A percentile compares a stretch with the other conserved stretches of the same genome.
Conservation (phyloP, 805 yeast species). For the Brettanomyces sp. region DNA sequence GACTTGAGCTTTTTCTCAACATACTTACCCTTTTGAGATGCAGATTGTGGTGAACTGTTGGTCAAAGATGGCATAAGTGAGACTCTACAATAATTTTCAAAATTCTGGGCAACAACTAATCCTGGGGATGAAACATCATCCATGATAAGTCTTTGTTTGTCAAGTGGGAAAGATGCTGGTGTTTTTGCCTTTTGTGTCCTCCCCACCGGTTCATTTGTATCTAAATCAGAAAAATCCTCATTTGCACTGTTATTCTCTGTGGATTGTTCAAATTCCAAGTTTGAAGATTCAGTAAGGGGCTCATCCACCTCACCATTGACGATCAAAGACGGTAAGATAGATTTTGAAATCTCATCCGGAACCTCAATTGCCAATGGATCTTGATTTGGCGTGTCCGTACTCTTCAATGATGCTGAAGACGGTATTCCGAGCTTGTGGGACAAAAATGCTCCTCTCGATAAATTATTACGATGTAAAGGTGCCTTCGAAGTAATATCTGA, state of each 20-base stretch:
- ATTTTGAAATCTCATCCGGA: conserved; percentile 11
- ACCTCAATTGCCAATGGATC: neutral
- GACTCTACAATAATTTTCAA: conserved; percentile 28
- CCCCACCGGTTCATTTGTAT: neutral
- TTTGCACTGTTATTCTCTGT: neutral
- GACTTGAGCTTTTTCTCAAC: conserved; percentile 18
- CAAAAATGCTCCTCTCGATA: too few species aligned
- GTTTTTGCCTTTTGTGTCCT: neutral
- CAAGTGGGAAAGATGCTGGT: conserved; percentile 25
- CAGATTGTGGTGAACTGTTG: neutral
- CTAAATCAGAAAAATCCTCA: neutral
- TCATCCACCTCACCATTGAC: neutral
- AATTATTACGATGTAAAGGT: too few species aligned
- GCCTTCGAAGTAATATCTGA: too few species aligned
- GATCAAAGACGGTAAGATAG: conserved; percentile 8
- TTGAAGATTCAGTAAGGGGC: too few species aligned
- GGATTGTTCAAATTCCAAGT: too few species aligned
- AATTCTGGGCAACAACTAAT: conserved; percentile 29
- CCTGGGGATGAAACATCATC: conserved; percentile 27
- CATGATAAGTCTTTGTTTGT: conserved; percentile 22
- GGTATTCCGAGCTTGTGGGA: too few species aligned
- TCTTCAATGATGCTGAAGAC: too few species aligned
- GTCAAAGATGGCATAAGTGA: conserved; percentile 18
- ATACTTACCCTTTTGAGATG: conserved; percentile 8
- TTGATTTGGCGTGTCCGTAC: neutral